A percentile compares a stretch with the other conserved stretches of the same genome.
Conservation (phyloP, 768 basidiomycete species). For the Hygrocybe coccinea region DNA sequence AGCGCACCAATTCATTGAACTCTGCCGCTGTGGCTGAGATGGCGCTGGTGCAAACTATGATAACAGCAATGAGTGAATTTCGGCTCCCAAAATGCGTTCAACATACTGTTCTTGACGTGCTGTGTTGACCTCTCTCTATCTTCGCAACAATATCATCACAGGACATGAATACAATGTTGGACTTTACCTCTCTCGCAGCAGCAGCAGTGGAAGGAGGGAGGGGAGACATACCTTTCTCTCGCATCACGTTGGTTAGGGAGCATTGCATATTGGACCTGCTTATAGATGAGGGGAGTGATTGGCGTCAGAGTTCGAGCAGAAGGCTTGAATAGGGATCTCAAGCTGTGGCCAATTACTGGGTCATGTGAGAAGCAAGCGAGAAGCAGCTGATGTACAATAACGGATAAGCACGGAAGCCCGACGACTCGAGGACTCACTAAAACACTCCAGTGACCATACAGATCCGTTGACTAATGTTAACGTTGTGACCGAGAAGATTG, state of each 20-base stretch:
- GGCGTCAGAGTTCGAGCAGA: neutral
- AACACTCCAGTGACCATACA: no score
- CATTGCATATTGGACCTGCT: neutral
- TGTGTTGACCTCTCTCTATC: constrained; percentile 37
- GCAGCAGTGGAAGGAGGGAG: neutral
- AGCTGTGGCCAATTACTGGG: neutral
- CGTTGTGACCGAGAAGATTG: no score
- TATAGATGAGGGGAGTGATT: neutral
- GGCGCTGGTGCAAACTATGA: neutral
- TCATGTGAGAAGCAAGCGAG: no score
- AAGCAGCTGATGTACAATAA: neutral
- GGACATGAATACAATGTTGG: constrained; percentile 36
- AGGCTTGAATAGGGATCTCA: neutral
- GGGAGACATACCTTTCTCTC: neutral
- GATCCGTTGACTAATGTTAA: no score
- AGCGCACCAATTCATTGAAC: constrained; percentile 44
- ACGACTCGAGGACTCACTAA: no score
- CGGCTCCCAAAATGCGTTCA: no score
- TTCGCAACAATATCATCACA: constrained; percentile 46
- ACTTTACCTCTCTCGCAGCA: neutral
- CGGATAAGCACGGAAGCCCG: neutral
- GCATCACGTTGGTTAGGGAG: neutral
- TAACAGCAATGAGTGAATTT: no score
- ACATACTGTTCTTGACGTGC: constrained; percentile 52
- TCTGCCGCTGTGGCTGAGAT: constrained; percentile 40